Evolutionary conservation across 2,329 filamentous ascomycete genomes (phyloP), one percentile per base, ranked within the genome.

Genomic region (Davidsoniella eucalypti): DNA sequence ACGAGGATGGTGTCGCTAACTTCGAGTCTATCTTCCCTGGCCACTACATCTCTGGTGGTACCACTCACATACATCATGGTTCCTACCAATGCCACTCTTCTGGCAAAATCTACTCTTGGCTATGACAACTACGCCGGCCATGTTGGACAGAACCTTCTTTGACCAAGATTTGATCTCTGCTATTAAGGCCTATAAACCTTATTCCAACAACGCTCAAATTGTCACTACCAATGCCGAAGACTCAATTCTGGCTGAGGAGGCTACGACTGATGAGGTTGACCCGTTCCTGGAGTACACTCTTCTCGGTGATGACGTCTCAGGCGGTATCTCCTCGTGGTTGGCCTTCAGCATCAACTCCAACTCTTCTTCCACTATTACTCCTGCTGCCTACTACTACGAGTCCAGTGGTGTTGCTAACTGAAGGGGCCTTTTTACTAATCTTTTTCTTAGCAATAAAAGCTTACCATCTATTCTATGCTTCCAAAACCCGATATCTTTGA

Each of bases 91-190:
- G 60, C 63, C 26, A 61, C 59, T 9, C 58, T 67, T 5, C 64
- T 68, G 43, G 56, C 65, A 42, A 76, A 78, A 63, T 65, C 67
- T 55, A 77, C 73, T 52, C 64, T 75, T 52, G 54, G 54, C 12
- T 60, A 63, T 23, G 70, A 67, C 52, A 66, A 69, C 25, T 67
- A 63, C 33, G 68, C 72, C 44, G 67, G 71, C 2, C 75, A 81
- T 60, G 69, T 79, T 33, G 76, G 77, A 14, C 76, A 81, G 60
- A 61, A n/a, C 77, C 53, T 81, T 75, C 66, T 75, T 78, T 59
- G 74, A 78, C 61, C 70, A 76, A 58, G 65, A 67, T 54, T 66
- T 78, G 33, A 68, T 75, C 52, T 54, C 58, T n/a, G 56, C 62
- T 17, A 73, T 79, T 47, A 70, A 75, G 54, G 57, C 58, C 23